Base-by-base conservation (phyloP, 352 stramenopile species). In the Phytophthora agathidicida region DNA sequence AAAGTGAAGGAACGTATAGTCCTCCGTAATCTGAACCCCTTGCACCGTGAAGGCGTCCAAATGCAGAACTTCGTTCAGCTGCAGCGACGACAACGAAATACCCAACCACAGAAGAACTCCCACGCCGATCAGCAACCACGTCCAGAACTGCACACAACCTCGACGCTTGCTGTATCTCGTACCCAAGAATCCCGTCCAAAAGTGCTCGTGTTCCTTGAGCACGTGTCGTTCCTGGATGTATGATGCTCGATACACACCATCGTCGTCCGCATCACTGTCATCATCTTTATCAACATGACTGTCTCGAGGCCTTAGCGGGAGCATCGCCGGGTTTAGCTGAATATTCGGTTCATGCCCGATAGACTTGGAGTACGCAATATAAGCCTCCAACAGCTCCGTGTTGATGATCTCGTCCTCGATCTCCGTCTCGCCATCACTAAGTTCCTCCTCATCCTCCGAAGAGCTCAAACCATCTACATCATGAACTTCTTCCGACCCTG, bases 321-420 rank as follows among this genome's bases (percentile, higher is more conserved):
- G 73, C 77, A 91, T 68, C 2, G 23, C 11, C 1, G 64, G 52
- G 36, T 80, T 86, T 2, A 97, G 92, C 2, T 94, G 82, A 63
- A 99, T 89, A 38, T 84, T 77, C 1, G 80, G 79, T 47, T 83
- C 69, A 35, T 91, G 75, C 2, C 80, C 87, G 63, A 98, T 92
- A 28, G 96, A 89, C 50, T 87, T 93, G 49, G 98, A 81, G 70
- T 98, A 98, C 20, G 96, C 83, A 4, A 98, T 71, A 65, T 97
- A 97, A 20, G 96, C 96, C 66, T 99, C 94, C 39, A 99, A 66
- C 8, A 99, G 81, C 71, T 98, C 90, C 1, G 75, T 89, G 66
- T 98, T 98, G 22, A 91, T 86, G 68, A 86, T 97, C 36, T 73
- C 85, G 58, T 98, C 90, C 1, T 97, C 43, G 26, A 86, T 70